phyloP scores from a whole-genome alignment of 2,329 filamentous ascomycete species.

The Claviceps sp. region DNA sequence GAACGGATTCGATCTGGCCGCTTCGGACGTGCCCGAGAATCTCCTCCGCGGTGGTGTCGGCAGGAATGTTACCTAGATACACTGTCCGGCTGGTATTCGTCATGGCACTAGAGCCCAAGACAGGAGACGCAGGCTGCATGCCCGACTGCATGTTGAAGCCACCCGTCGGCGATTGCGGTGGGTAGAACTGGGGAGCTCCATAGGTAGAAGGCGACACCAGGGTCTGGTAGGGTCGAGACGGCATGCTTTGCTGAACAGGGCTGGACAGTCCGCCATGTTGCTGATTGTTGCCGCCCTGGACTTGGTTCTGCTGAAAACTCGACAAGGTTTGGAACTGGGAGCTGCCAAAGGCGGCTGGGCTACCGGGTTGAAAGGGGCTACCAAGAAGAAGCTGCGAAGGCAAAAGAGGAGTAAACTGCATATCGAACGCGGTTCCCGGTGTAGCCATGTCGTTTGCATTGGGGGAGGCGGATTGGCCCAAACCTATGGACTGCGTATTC shows the following conservation, averaged over 20 bases:
- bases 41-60: conserved; percentile 92
- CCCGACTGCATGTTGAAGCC: conserved; percentile 48
- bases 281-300: conserved; percentile 35
- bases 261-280: conserved; percentile 52
- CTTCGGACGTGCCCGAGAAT: conserved; percentile 92
- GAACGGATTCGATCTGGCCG: conserved; percentile 97
- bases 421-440: conserved; percentile 82
- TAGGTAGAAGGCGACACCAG: conserved; percentile 79
- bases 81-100: conserved; percentile 92
- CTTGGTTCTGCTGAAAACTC: conserved; percentile 50
- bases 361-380: conserved; percentile 92
- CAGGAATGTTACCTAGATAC: conserved; percentile 96
- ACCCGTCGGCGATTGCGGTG: conserved; percentile 77
- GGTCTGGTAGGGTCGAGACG: conserved; percentile 70
- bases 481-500: conserved; percentile 63
- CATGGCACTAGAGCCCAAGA: conserved; percentile 67
- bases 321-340: conserved; percentile 82
- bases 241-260: conserved; percentile 64
- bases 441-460: conserved; percentile 64
- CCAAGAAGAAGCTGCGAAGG: conserved; percentile 90
- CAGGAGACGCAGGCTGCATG: conserved; percentile 56
- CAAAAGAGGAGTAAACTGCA: conserved; percentile 95
- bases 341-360: conserved; percentile 76
- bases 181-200: conserved; percentile 69
- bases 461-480: conserved; percentile 25